Conservation (phyloP, 768 basidiomycete genomes). For the Tylopilus balloui region DNA sequence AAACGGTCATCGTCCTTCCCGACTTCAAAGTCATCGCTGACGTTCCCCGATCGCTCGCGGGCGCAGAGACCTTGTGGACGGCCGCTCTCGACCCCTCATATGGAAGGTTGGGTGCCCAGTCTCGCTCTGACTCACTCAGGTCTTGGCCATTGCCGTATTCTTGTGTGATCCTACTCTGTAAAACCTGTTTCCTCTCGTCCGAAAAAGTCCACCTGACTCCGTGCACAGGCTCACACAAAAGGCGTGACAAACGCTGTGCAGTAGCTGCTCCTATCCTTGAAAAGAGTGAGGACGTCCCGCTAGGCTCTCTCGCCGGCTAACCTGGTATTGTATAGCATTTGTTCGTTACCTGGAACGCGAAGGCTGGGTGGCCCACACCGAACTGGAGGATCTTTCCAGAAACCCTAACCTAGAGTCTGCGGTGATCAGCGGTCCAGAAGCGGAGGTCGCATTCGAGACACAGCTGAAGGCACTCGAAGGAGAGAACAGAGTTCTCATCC, state of each 20-base stretch:
- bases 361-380: slow-evolving; percentile 74
- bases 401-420: slow-evolving; percentile 26
- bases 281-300: slow-evolving; percentile 45
- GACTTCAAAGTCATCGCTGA: slow-evolving; percentile 84
- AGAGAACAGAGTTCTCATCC: slow-evolving; percentile 71
- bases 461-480: slow-evolving; percentile 44
- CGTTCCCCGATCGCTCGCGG: slow-evolving; percentile 56
- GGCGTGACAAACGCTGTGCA: slow-evolving; percentile 86
- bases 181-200: slow-evolving; percentile 30
- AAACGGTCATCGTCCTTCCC: slow-evolving; percentile 86
- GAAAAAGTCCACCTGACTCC: neutral
- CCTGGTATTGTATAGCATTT: slow-evolving; percentile 43
- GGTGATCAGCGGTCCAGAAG: slow-evolving; percentile 30
- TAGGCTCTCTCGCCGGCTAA: slow-evolving; percentile 13
- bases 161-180: slow-evolving; percentile 86
- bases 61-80: slow-evolving; percentile 69
- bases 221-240: slow-evolving; percentile 81
- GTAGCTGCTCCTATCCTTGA: slow-evolving; percentile 84
- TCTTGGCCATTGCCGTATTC: slow-evolving; percentile 87
- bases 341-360: slow-evolving; percentile 55
- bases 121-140: slow-evolving; percentile 46
- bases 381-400: slow-evolving; percentile 55
- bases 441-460: slow-evolving; percentile 50
- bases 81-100: slow-evolving; percentile 57
- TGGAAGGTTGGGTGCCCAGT: slow-evolving; percentile 41